These are phyloP conservation scores for Excoecaria agallocha DNA, from an alignment of 345 rosid species.

Conservation along the genomic window DNA sequence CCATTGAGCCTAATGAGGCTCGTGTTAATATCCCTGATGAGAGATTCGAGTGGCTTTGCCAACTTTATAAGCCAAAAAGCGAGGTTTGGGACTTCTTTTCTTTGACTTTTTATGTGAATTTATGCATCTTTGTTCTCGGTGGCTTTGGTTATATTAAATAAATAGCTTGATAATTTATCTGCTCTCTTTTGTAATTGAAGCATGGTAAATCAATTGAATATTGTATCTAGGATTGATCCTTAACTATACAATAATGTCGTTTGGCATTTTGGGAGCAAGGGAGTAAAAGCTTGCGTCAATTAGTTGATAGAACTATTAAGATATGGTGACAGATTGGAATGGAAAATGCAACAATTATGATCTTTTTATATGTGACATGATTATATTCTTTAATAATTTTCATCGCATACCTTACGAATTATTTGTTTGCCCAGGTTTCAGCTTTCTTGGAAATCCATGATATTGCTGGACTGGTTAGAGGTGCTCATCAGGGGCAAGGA, in stretches of 20 bases:
- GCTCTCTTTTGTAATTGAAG: not conserved
- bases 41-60: conserved; percentile 92
- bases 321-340: not conserved
- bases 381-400: not conserved
- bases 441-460: conserved; percentile 97
- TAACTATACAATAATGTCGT: not conserved
- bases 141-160: not conserved
- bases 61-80: conserved; percentile 75
- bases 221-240: not conserved
- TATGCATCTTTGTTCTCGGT: not conserved
- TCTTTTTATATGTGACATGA: no score
- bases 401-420: not conserved
- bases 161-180: not conserved
- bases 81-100: conserved; percentile 43
- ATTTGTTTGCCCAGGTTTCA: conserved; percentile 46
- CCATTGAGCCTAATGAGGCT: conserved; percentile 96
- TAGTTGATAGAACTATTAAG: not conserved
- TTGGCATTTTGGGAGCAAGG: not conserved
- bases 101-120: not conserved
- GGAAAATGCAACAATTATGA: not conserved
- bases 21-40: conserved; percentile 89
- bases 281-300: not conserved
- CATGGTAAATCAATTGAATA: not conserved
- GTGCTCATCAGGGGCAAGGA: conserved; percentile 97
- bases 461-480: conserved; percentile 93